These are phyloP conservation scores for Phytophthora multivora DNA, from an alignment of 352 stramenopile species.

Conservation along the genomic window DNA sequence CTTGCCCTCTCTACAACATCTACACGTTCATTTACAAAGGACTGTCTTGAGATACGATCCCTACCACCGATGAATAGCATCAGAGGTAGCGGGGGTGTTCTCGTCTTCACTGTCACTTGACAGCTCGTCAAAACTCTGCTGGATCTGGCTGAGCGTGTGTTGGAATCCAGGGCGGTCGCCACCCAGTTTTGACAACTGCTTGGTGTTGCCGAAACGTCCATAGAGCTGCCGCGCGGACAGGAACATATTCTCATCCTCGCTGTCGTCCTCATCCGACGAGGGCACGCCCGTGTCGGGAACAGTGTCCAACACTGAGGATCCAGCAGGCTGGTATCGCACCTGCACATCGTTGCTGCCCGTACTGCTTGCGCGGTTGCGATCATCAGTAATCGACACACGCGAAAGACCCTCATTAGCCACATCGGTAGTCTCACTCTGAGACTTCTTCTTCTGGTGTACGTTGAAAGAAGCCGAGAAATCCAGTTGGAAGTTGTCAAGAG, in stretches of 20 bases:
- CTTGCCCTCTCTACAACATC: constrained; percentile 11
- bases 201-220: constrained; percentile 51
- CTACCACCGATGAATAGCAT: constrained; percentile 16
- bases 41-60: constrained; percentile 17
- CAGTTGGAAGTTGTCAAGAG: constrained; percentile 35
- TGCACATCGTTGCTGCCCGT: constrained; percentile 27
- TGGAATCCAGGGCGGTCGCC: constrained; percentile 49
- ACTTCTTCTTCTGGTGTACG: constrained; percentile 25
- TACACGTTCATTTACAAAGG: constrained; percentile 31
- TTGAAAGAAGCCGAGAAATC: constrained; percentile 38
- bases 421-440: background rate
- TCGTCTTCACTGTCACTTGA: constrained; percentile 54
- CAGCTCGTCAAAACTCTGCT: constrained; percentile 62
- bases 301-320: constrained; percentile 34
- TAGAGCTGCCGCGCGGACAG: constrained; percentile 50
- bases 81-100: background rate
- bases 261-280: constrained; percentile 35
- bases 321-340: constrained; percentile 31
- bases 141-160: constrained; percentile 63
- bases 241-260: constrained; percentile 45
- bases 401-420: constrained; percentile 5
- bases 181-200: constrained; percentile 47
- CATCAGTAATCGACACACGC: constrained; percentile 6
- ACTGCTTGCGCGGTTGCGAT: constrained; percentile 24
- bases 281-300: constrained; percentile 16